Evolutionary conservation across 768 basidiomycete genomes (phyloP), one percentile per base, ranked within the genome.

Genomic region (Leccinum incarnatum): DNA sequence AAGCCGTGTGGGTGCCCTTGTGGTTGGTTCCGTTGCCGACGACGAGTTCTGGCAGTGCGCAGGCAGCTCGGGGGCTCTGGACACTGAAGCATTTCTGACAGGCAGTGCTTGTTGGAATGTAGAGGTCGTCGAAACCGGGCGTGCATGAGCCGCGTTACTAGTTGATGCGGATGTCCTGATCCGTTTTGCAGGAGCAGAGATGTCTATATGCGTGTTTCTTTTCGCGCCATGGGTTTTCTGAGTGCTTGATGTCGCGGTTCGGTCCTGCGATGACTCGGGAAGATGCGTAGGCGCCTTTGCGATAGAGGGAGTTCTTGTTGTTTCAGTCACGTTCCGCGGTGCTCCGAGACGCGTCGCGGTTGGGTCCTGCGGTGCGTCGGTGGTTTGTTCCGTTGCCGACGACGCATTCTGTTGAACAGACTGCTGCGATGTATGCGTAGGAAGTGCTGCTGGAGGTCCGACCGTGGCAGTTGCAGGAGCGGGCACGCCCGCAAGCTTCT

Each of bases 401-500:
- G 45, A 23, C 45, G 12, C 45, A 15, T 19, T 46, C 45, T 46
- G 19, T 21, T 36, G 27, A 27, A 27, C 27, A 27, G 27, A 27
- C 27, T 27, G 34, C 14, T 49, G 48, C 27, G 10, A 12, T 23
- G 21, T 25, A 48, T 23, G n/a, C 46, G 32, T 30, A 30, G 29
- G 29, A 30, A 0, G 34, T 14, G 34, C 34, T 34, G 34, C 9
- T 14, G 34, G 34, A 36, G 2, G 34, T 36, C 23, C 23, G 12
- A 48, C 46, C 11, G 46, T 25, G 46, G 46, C 8, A 25, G 42
- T n/a, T 19, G 45, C 45, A 21, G 45, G 10, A 23, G 23, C 46
- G 46, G 14, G 3, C 14, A 48, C 58, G 6, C 55, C 58, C 2
- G 45, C 52, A 29, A 84, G 68, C 66, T 79, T 87, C 59, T 77